A percentile compares a stretch with the other conserved stretches of the same genome.
Conservation (phyloP, 768 basidiomycete species). For the Cyclocybe aegerita region DNA sequence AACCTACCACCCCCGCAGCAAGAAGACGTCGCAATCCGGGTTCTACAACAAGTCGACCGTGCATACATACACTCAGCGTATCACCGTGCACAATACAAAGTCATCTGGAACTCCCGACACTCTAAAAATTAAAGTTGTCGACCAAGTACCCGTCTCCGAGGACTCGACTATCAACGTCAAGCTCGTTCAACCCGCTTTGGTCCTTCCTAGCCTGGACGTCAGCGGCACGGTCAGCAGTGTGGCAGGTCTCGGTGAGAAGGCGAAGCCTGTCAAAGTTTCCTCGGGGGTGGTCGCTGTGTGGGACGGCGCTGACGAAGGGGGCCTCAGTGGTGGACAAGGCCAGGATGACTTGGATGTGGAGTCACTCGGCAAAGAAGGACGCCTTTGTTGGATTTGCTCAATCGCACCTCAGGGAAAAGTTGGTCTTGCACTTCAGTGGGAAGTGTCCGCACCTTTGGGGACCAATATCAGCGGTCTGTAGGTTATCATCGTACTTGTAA, state of each 20-base stretch:
- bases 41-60: slow-evolving; percentile 32
- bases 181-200: slow-evolving; percentile 30
- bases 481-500: background rate
- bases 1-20: slow-evolving; percentile 36
- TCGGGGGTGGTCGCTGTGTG: slow-evolving; percentile 32
- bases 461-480: slow-evolving; percentile 22
- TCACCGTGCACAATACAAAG: slow-evolving; percentile 40
- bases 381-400: slow-evolving; percentile 30
- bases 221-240: background rate
- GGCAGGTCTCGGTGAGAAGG: background rate
- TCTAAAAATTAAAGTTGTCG: slow-evolving; percentile 32
- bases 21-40: slow-evolving; percentile 31
- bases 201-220: slow-evolving; percentile 17
- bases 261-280: slow-evolving; percentile 22
- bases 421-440: slow-evolving; percentile 31
- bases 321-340: slow-evolving; percentile 4
- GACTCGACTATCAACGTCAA: slow-evolving; percentile 40
- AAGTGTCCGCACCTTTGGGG: slow-evolving; percentile 28
- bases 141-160: slow-evolving; percentile 39
- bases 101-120: slow-evolving; percentile 13
- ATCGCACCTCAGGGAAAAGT: slow-evolving; percentile 32
- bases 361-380: slow-evolving; percentile 29
- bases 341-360: slow-evolving; percentile 17
- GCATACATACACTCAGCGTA: slow-evolving; percentile 32
- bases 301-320: slow-evolving; percentile 33